A percentile compares a stretch with the other conserved stretches of the same genome.
Evolutionary conservation across 1,284 basidiomycete species (phyloP).

Genomic region (Chiua sp.): DNA sequence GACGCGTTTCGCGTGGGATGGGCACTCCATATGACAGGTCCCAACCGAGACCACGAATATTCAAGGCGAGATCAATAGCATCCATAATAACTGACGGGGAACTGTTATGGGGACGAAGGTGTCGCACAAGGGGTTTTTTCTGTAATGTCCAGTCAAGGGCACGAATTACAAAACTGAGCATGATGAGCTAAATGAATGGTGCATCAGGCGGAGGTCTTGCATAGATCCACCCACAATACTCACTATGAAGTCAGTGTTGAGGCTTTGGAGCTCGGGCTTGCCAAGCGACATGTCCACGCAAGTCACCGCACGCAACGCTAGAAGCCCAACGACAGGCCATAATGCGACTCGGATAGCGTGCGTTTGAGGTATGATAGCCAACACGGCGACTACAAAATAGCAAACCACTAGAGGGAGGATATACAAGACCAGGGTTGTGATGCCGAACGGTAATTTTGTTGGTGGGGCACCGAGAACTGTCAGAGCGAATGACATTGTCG

Average conservation of each 20-base stretch:
- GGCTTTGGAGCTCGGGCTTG: not conserved
- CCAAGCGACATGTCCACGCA: not conserved
- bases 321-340: not conserved
- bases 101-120: conserved; percentile 6
- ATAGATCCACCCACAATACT: not conserved
- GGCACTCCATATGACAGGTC: conserved; percentile 39
- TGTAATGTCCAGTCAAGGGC: not conserved
- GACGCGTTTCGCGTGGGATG: conserved; percentile 48
- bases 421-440: not conserved
- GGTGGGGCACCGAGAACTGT: not conserved
- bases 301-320: not conserved
- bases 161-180: not conserved
- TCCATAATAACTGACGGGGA: conserved; percentile 38
- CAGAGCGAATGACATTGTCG: not conserved
- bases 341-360: not conserved
- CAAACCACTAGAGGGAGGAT: not conserved
- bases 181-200: not conserved
- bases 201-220: not conserved
- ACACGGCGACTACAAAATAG: not conserved
- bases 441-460: not conserved
- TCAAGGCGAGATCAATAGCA: conserved; percentile 52
- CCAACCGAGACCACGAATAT: conserved; percentile 60
- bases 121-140: not conserved
- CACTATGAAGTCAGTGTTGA: not conserved
- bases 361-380: not conserved